Evolutionary conservation across 2,329 filamentous ascomycete species (phyloP).

Genomic region (Fusarium tupiense): DNA sequence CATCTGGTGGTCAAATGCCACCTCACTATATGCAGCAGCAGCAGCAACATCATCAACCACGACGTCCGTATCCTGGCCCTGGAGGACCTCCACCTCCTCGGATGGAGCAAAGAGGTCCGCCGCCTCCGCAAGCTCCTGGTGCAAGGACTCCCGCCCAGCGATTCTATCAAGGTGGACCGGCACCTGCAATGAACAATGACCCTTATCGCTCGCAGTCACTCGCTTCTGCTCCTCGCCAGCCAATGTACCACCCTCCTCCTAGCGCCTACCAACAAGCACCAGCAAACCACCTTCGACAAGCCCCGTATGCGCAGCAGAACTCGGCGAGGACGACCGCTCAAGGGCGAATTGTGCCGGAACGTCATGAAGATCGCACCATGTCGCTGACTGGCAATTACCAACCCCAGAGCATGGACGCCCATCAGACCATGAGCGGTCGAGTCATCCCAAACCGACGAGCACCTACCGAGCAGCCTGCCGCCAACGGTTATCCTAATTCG

Average conservation of each 20-base stretch:
- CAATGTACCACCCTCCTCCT: slow-evolving; percentile 73
- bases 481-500: slow-evolving; percentile 50
- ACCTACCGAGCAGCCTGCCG: slow-evolving; percentile 52
- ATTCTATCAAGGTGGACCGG: slow-evolving; percentile 67
- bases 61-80: slow-evolving; percentile 58
- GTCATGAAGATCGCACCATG: slow-evolving; percentile 94
- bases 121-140: slow-evolving; percentile 54
- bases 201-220: slow-evolving; percentile 93
- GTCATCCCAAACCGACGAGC: slow-evolving; percentile 79
- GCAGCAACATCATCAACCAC: slow-evolving; percentile 54
- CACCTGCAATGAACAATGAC: slow-evolving; percentile 80
- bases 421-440: slow-evolving; percentile 93
- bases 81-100: slow-evolving; percentile 66
- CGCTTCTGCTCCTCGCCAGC: slow-evolving; percentile 77
- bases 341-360: slow-evolving; percentile 88
- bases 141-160: slow-evolving; percentile 62
- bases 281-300: slow-evolving; percentile 80
- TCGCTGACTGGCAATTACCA: slow-evolving; percentile 83
- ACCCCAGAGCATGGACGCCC: slow-evolving; percentile 77
- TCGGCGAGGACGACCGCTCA: slow-evolving; percentile 87
- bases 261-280: slow-evolving; percentile 71
- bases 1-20: slow-evolving; percentile 58
- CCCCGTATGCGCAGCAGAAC: slow-evolving; percentile 71
- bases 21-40: slow-evolving; percentile 58
- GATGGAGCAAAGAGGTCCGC: slow-evolving; percentile 68